Evolutionary conservation across 192 early-diverging fungal genomes (phyloP), one percentile per base, ranked within the genome.

Genomic region (Backusella tarrabulga): DNA sequence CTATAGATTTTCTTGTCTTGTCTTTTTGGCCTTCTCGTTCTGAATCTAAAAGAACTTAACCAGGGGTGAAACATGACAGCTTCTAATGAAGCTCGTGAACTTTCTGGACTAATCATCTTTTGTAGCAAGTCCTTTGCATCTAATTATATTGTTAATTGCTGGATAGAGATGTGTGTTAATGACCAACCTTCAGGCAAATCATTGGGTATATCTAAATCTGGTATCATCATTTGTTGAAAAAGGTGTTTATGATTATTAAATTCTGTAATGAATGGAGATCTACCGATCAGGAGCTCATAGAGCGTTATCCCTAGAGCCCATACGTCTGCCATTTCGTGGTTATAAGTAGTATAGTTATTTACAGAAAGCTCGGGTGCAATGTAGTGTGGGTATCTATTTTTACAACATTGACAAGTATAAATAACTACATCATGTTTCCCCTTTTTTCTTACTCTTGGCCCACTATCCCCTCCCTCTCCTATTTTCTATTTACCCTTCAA

Each of bases 401-500:
- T 63, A 63, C 12, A 26, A 63, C 11, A 26, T 63, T 21, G 19
- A 12, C n/a, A 56, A 21, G 23, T 63, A 63, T 14, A 63, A 63
- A 29, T 29, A 23, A 3, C 8, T 29, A 2, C 56, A 3, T 12
- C n/a, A 8, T 26, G 11, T 21, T 35, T 35, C 68, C 2, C 35
- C 67, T 4, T 68, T 32, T 68, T 19, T 17, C 2, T 46, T 14
- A 0, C 23, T 44, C 8, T 23, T 19, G 17, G 36, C 3, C 41
- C 12, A 15, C 38, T 71, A 12, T 29, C 15, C 17, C 32, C 6
- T 14, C 52, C 0, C 17, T 26, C 32, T 46, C 44, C 42, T 44
- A 8, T 38, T 26, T 72, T 72, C 8, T 68, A n/a, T 68, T 68
- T 68, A 68, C 67, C 67, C 35, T 68, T 68, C n/a, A 68, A 63